Percentiles rank a stretch among this genome's conserved stretches.
Evolutionary conservation across 306 rosid genomes (phyloP).

Genomic region (Malus orientalis): DNA sequence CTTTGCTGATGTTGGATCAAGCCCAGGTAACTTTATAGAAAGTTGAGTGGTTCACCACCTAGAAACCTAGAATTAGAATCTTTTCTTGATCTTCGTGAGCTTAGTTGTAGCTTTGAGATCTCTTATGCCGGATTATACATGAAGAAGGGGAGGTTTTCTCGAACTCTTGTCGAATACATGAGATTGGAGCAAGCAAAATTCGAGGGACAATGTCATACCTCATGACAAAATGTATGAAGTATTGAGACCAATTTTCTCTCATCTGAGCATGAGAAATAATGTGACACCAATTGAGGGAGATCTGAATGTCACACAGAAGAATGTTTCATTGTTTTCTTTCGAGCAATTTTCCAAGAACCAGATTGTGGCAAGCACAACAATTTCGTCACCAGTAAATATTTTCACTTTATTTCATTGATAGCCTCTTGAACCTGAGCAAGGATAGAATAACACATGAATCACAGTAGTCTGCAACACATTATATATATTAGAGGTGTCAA

Average conservation of each 20-base stretch:
- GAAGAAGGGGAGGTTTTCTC: conserved; percentile 20
- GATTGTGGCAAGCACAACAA: conserved; percentile 54
- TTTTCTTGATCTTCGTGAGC: too few relatives aligned
- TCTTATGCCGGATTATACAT: too few relatives aligned
- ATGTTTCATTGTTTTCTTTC: background rate
- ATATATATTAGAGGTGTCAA: too few relatives aligned
- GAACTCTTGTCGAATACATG: conserved; percentile 23
- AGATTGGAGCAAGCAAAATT: conserved; percentile 30
- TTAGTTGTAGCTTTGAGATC: background rate
- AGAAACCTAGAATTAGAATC: too few relatives aligned
- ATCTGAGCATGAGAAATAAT: conserved; percentile 67
- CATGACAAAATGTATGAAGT: conserved; percentile 50
- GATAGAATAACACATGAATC: background rate
- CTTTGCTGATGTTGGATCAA: too few relatives aligned
- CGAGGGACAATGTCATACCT: conserved; percentile 39
- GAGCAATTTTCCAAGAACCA: conserved; percentile 45
- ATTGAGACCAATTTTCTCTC: conserved; percentile 60
- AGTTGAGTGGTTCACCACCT: too few relatives aligned
- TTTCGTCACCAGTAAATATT: conserved; percentile 57
- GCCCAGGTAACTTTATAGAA: background rate
- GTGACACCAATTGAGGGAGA: conserved; percentile 59
- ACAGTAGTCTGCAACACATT: too few relatives aligned
- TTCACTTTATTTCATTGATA: conserved; percentile 13
- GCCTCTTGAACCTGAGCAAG: conserved; percentile 40
- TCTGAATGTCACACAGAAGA: conserved; percentile 58